These are phyloP conservation scores for Trichosporon inkin DNA, from an alignment of 1,284 basidiomycete species.

Conservation along the genomic window DNA sequence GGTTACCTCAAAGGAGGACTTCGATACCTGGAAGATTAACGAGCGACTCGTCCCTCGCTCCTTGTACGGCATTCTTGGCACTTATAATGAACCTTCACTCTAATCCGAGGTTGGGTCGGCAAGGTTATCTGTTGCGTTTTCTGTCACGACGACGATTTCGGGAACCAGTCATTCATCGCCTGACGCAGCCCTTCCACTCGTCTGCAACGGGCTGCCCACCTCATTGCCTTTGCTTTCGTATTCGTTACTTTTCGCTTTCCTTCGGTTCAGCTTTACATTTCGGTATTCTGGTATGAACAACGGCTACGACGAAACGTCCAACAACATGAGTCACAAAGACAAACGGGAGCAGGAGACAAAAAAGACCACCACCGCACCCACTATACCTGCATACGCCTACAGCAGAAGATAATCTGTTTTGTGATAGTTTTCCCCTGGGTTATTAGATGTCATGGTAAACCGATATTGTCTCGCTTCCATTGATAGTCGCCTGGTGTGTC, in stretches of 20 bases:
- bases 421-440: too few species aligned
- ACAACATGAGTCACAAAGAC: neutral
- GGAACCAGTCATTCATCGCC: neutral
- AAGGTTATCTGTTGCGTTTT: neutral
- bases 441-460: too few species aligned
- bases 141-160: neutral
- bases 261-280: neutral
- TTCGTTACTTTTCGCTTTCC: neutral
- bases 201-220: neutral
- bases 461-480: too few species aligned
- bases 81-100: neutral
- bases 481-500: too few species aligned
- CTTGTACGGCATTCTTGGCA: neutral
- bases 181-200: neutral
- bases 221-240: neutral
- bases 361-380: neutral
- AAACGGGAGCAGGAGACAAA: too few species aligned
- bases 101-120: neutral
- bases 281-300: slow-evolving; percentile 2
- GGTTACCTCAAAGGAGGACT: slow-evolving; percentile 42
- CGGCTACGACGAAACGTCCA: neutral
- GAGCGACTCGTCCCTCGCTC: neutral
- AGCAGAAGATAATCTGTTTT: too few species aligned
- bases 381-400: too few species aligned
- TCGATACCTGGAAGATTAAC: slow-evolving; percentile 39